Base-by-base conservation (phyloP, 2,329 filamentous ascomycete species). In the Curvularia lunata region DNA sequence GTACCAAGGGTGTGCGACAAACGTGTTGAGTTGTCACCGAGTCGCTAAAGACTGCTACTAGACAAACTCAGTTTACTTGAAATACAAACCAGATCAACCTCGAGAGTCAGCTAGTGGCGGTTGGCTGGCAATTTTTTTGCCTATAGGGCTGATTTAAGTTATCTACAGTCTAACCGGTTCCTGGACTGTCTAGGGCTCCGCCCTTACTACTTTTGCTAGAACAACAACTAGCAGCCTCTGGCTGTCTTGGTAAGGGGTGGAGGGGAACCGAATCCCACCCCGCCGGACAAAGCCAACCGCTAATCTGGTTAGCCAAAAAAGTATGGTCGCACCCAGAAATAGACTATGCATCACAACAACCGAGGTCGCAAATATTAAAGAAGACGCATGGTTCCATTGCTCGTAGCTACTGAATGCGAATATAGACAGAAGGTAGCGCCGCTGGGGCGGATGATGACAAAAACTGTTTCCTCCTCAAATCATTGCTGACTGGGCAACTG, bases 371-470 rank as follows among this genome's bases (percentile, higher is more conserved):
- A 23, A 18, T 7, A 10, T 6, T 12, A 19, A 12, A 38, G 23
- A 18, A 21, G 37, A 30, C 23, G 30, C 53, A 45, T 51, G 12
- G 40, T 40, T 12, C 38, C 41, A 23, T 53, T 51, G 18, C 34
- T 34, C 27, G 28, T 21, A 55, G 28, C 38, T 55, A 51, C 42
- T 37, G 28, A 37, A 50, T 51, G 52, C 40, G 21, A 28, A 18
- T 34, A 43, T 28, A 45, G 41, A 42, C 37, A 43, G 52, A 55
- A 51, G 12, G 23, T 43, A 54, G 51, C 51, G 45, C 51, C 51
- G 7, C 51, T 54, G 18, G 52, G 52, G 52, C 52, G 52, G 30
- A 27, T 48, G 30, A 18, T 49, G 21, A 30, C 19, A 52, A 48
- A 55, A 48, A 30, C 28, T 28, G 28, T 41, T 48, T 50, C 32